These are phyloP conservation scores for Lasiodiplodia hormozganensis DNA, from an alignment of 2,329 filamentous ascomycete genomes.

Conservation along the genomic window DNA sequence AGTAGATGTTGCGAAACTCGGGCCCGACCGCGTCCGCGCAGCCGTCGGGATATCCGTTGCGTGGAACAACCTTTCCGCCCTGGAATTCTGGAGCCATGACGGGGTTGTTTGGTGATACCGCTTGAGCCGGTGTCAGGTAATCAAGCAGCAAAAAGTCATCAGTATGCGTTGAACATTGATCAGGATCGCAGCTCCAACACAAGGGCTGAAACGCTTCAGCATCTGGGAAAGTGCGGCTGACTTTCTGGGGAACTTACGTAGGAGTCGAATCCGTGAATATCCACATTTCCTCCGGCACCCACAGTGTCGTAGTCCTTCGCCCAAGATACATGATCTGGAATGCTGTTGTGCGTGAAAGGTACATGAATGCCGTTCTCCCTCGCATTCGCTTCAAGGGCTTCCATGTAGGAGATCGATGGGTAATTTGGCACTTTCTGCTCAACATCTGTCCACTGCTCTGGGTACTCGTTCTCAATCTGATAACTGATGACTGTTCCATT, in stretches of 20 bases:
- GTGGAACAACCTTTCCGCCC: conserved; percentile 66
- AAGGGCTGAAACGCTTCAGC: conserved; percentile 34
- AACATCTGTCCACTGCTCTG: conserved; percentile 48
- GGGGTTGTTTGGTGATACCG: conserved; percentile 53
- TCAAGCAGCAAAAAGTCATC: conserved; percentile 61
- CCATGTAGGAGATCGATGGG: conserved; percentile 62
- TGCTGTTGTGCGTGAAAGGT: conserved; percentile 65
- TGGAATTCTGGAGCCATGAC: conserved; percentile 67
- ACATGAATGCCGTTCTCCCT: conserved; percentile 65
- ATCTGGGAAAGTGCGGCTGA: too few species aligned
- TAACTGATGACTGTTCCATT: conserved; percentile 64
- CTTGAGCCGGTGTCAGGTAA: conserved; percentile 56
- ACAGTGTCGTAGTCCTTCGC: conserved; percentile 63
- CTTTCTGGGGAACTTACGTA: conserved; percentile 39
- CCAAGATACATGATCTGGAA: conserved; percentile 65
- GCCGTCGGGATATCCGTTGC: conserved; percentile 65
- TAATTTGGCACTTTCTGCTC: conserved; percentile 55
- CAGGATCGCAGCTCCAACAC: conserved; percentile 70
- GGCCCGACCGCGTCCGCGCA: conserved; percentile 62
- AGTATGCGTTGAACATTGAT: conserved; percentile 65
- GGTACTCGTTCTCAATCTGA: conserved; percentile 65
- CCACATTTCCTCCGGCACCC: conserved; percentile 60
- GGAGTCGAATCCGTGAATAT: conserved; percentile 60
- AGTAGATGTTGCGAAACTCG: conserved; percentile 69
- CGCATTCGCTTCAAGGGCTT: conserved; percentile 60